These are phyloP conservation scores for Pichia cactophila DNA, from an alignment of 1,139 yeast genomes.

Conservation along the genomic window DNA sequence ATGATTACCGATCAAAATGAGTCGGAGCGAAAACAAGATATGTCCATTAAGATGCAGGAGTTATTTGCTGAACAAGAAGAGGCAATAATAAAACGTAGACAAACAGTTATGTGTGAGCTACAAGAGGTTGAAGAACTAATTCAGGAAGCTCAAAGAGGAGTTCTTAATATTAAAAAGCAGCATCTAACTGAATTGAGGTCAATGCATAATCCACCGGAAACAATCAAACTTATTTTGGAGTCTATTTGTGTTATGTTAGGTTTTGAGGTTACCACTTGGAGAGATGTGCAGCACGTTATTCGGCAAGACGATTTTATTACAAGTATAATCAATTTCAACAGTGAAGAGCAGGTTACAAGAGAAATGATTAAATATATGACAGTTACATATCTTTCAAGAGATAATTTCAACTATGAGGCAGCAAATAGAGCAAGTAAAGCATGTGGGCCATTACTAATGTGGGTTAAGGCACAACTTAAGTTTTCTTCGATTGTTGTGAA, in stretches of 20 bases:
- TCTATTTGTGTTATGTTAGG: constrained; percentile 82
- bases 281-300: constrained; percentile 74
- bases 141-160: constrained; percentile 76
- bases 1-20: constrained; percentile 89
- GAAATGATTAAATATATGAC: constrained; percentile 53
- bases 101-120: constrained; percentile 53
- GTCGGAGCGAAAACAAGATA: constrained; percentile 84
- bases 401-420: constrained; percentile 61
- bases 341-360: constrained; percentile 49
- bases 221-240: constrained; percentile 79
- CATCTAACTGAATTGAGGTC: constrained; percentile 86
- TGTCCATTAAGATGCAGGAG: constrained; percentile 69
- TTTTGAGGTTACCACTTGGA: constrained; percentile 62
- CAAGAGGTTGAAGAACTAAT: constrained; percentile 80
- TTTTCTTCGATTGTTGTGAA: constrained; percentile 63
- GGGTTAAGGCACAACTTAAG: constrained; percentile 83
- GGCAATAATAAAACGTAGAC: constrained; percentile 50
- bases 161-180: constrained; percentile 84
- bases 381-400: constrained; percentile 48
- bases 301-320: constrained; percentile 85
- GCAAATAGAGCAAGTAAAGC: constrained; percentile 92
- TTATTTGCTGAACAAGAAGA: constrained; percentile 63
- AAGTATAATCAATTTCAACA: constrained; percentile 68
- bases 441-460: constrained; percentile 83
- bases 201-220: constrained; percentile 85